These are phyloP conservation scores for Simplicillium aogashimaense DNA, from an alignment of 2,329 filamentous ascomycete genomes.

Conservation along the genomic window DNA sequence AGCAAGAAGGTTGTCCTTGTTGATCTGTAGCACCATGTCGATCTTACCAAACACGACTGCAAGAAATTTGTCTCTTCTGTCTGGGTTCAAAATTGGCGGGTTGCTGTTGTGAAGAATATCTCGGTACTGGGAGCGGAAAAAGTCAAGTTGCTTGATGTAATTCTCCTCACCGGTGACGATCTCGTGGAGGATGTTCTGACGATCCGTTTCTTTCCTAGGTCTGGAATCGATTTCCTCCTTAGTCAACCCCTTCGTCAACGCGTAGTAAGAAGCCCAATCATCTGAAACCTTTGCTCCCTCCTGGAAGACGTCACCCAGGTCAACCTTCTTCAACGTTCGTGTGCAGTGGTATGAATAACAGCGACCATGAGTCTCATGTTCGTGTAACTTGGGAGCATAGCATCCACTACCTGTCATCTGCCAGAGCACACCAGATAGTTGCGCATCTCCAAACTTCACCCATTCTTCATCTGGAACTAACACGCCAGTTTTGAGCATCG, in stretches of 20 bases:
- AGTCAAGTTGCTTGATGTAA: conserved; percentile 82
- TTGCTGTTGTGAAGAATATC: conserved; percentile 65
- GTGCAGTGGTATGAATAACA: conserved; percentile 95
- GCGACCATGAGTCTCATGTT: conserved; percentile 56
- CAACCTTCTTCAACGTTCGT: conserved; percentile 88
- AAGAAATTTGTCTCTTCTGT: conserved; percentile 71
- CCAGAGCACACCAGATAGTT: conserved; percentile 82
- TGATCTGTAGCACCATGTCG: conserved; percentile 79
- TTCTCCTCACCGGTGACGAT: conserved; percentile 88
- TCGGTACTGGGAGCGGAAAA: conserved; percentile 75
- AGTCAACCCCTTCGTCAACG: too few relatives aligned
- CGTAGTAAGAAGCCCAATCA: conserved; percentile 40
- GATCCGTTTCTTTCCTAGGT: conserved; percentile 78
- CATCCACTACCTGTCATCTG: conserved; percentile 88
- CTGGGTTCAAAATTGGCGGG: conserved; percentile 71
- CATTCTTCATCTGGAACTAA: conserved; percentile 89
- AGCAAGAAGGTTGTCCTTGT: conserved; percentile 83
- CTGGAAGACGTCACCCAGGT: conserved; percentile 63
- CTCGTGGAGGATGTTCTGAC: conserved; percentile 91
- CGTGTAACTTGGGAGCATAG: conserved; percentile 78
- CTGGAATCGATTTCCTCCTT: conserved; percentile 25
- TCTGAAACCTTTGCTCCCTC: conserved; percentile 59
- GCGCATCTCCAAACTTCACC: conserved; percentile 80
- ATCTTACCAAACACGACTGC: conserved; percentile 82
- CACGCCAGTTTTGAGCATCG: conserved; percentile 71